A percentile compares a stretch with the other conserved stretches of the same genome.
Evolutionary conservation across 495 filamentous ascomycete genomes (phyloP).

Genomic region (Elaphomyces granulatus): DNA sequence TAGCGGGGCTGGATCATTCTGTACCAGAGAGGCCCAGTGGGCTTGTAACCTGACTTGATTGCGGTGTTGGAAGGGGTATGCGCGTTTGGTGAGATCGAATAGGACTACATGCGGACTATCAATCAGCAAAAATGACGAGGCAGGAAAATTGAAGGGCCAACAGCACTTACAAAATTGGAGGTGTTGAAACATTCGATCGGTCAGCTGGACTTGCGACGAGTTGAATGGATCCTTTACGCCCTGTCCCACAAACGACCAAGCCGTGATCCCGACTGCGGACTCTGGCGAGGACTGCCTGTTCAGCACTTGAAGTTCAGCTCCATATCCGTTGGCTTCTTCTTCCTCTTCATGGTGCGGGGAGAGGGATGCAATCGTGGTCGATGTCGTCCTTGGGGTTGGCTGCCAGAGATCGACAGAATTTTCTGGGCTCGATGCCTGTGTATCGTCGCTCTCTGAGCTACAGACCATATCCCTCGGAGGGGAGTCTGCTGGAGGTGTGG

Average conservation of each 20-base stretch:
- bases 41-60: conserved; percentile 25
- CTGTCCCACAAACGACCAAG: conserved; percentile 17
- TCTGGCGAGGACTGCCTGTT: conserved; percentile 2
- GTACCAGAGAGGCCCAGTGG: conserved; percentile 29
- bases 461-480: background rate
- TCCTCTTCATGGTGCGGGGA: background rate
- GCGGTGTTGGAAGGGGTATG: conserved; percentile 27
- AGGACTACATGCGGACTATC: conserved; percentile 26
- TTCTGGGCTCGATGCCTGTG: background rate
- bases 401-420: background rate
- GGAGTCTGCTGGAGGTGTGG: background rate
- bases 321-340: background rate
- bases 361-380: background rate
- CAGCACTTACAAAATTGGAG: conserved; percentile 26
- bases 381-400: too few relatives aligned
- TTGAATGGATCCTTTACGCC: conserved; percentile 30
- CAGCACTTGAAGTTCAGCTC: background rate
- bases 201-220: conserved; percentile 26
- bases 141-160: too few relatives aligned
- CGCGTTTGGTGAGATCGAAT: conserved; percentile 26
- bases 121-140: too few relatives aligned
- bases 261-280: background rate
- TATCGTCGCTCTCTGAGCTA: background rate
- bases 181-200: conserved; percentile 31
- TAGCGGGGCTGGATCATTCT: conserved; percentile 26